phyloP scores from a whole-genome alignment of 2,329 filamentous ascomycete genomes.

The Ploettnerulaceae sp. region DNA sequence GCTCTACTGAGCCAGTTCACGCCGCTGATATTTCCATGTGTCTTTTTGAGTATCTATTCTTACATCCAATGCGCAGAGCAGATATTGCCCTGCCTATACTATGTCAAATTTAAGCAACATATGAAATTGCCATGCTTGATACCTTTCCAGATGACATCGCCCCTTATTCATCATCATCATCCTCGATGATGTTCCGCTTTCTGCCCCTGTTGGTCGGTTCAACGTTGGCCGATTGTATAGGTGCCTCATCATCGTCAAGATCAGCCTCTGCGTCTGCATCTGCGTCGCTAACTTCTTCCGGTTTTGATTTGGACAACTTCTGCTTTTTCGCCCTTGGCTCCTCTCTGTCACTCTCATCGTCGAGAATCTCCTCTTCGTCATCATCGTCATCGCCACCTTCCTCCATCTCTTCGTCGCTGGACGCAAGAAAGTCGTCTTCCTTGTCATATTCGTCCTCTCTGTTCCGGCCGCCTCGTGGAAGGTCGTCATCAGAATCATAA shows the following conservation, averaged over 20 bases:
- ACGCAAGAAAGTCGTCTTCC: slow-evolving; percentile 73
- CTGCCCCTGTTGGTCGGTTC: slow-evolving; percentile 38
- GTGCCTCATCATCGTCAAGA: slow-evolving; percentile 44
- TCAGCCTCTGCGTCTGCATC: slow-evolving; percentile 51
- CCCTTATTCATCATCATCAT: slow-evolving; percentile 48
- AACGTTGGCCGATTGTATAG: slow-evolving; percentile 35
- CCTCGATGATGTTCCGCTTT: slow-evolving; percentile 55
- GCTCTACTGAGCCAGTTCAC: too few relatives aligned
- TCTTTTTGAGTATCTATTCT: too few relatives aligned
- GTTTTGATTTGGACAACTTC: slow-evolving; percentile 27
- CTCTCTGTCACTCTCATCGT: slow-evolving; percentile 42
- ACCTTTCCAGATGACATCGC: background rate
- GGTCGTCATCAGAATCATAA: slow-evolving; percentile 74
- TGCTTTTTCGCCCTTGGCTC: slow-evolving; percentile 32
- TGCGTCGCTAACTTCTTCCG: slow-evolving; percentile 41
- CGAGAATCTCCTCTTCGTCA: slow-evolving; percentile 38
- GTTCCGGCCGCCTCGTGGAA: slow-evolving; percentile 49
- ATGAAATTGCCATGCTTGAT: too few relatives aligned
- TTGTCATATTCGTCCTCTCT: slow-evolving; percentile 73
- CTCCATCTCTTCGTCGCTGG: slow-evolving; percentile 65
- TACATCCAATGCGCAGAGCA: too few relatives aligned
- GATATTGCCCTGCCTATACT: too few relatives aligned
- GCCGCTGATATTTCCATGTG: too few relatives aligned
- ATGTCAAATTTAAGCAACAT: too few relatives aligned
- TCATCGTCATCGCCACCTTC: slow-evolving; percentile 55